A percentile compares a stretch with the other conserved stretches of the same genome.
phyloP scores from a whole-genome alignment of 345 rosid species.

The Hypericum perforatum region DNA sequence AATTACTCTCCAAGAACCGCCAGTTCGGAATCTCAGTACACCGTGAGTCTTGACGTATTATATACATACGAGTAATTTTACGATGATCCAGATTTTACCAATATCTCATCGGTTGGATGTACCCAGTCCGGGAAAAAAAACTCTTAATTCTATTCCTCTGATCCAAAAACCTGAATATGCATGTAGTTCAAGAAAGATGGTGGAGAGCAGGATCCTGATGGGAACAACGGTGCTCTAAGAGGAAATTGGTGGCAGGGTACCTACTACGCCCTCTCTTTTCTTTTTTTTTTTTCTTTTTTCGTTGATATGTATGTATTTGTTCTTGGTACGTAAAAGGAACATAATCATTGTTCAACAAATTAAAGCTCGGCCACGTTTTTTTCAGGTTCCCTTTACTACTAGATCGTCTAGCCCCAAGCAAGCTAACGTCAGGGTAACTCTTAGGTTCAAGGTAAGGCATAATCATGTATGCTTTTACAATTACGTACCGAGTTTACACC shows the following conservation, averaged over 20 bases:
- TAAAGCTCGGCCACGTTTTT: background rate
- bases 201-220: slow-evolving; percentile 39
- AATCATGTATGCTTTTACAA: background rate
- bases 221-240: slow-evolving; percentile 55
- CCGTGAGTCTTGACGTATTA: slow-evolving; percentile 9
- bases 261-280: too few species aligned
- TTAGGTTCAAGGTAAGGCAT: background rate
- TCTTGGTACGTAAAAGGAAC: too few species aligned
- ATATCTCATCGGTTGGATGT: too few species aligned
- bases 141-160: background rate
- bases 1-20: slow-evolving; percentile 51
- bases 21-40: slow-evolving; percentile 27
- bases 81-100: background rate
- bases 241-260: slow-evolving; percentile 98
- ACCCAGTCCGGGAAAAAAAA: background rate
- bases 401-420: background rate
- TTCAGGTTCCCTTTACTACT: slow-evolving; percentile 1
- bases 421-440: background rate
- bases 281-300: background rate
- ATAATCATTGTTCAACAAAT: background rate
- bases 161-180: background rate
- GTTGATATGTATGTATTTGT: background rate
- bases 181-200: slow-evolving; percentile 52
- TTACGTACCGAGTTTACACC: background rate
- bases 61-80: background rate